A percentile compares a stretch with the other conserved stretches of the same genome.
phyloP scores from a whole-genome alignment of 2,329 filamentous ascomycete genomes.

The Neofusicoccum cordaticola region DNA sequence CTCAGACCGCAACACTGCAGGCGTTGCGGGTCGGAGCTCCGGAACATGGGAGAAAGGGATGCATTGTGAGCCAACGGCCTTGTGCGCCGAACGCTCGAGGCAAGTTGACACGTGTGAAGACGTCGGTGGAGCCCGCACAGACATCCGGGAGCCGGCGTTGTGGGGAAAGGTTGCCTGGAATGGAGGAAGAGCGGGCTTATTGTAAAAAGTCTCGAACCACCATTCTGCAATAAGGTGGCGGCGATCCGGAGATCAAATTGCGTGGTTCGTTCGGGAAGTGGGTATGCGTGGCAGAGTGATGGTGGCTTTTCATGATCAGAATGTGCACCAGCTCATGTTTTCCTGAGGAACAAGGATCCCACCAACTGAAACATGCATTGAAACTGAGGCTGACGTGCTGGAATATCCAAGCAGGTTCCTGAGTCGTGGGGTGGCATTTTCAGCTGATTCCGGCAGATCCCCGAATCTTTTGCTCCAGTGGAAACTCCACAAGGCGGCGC shows the following conservation, averaged over 20 bases:
- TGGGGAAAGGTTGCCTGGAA: not conserved
- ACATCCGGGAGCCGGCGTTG: constrained; percentile 11
- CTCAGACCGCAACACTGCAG: constrained; percentile 10
- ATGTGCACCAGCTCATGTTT: too few species aligned
- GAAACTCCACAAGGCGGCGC: too few species aligned
- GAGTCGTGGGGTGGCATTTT: too few species aligned
- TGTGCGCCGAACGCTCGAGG: constrained; percentile 7
- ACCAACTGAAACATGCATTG: too few species aligned
- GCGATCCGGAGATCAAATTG: not conserved
- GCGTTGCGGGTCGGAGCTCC: not conserved
- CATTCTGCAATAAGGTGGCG: not conserved
- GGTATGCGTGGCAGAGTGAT: too few species aligned
- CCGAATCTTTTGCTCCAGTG: too few species aligned
- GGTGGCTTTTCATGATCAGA: too few species aligned
- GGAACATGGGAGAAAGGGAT: not conserved
- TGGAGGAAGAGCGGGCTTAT: not conserved
- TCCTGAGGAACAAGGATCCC: too few species aligned
- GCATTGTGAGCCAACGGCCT: constrained; percentile 4
- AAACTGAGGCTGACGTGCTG: too few species aligned
- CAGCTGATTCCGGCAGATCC: too few species aligned
- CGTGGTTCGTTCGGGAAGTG: not conserved
- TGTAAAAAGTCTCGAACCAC: not conserved
- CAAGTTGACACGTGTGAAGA: constrained; percentile 5
- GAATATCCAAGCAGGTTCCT: too few species aligned
- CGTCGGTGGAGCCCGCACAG: constrained; percentile 11